Base-by-base conservation (phyloP, 192 early-diverging fungal species). In the Coemansia sp. region DNA sequence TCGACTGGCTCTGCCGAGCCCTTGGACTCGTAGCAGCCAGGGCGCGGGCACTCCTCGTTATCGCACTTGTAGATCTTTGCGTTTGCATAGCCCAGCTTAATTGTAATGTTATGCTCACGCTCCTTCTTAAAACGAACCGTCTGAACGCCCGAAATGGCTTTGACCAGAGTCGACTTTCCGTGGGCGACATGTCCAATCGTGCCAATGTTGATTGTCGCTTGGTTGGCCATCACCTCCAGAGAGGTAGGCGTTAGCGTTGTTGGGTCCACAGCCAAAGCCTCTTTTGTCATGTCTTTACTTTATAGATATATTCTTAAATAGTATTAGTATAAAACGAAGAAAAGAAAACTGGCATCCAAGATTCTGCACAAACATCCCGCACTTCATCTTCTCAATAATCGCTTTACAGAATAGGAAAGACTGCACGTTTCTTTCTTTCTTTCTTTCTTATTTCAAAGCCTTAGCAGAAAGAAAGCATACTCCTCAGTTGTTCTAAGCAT, bases 31-130 rank as follows among this genome's bases (percentile, higher is more conserved):
- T 98, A 99, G 83, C 96, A 97, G 54, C 92, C 95, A 23, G 97
- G 97, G 48, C 97, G 86, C 55, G 95, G 93, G 85, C 97, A 99
- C 35, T 85, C 90, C 49, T 88, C 85, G 74, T 89, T 92, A 66
- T 89, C 87, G 86, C 97, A 99, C 84, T 99, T 97, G 88, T 95
- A 99, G 52, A 99, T 95, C 91, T 99, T 99, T 59, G 97, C 96
- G 67, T 99, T 99, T 62, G 97, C 96, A 70, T 99, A 99, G 54
- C 97, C 97, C 41, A 99, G 87, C 83, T 96, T 99, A 82, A 99
- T 99, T 52, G 97, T 99, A 45, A 45, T 52, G 84, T 99, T 99
- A 71, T 94, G 89, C 84, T 96, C 94, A 59, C 96, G 85, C 79
- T 99, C 97, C 75, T 93, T 97, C 84, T 95, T 94, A 83, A 98